Conservation (phyloP, 2,329 filamentous ascomycete genomes). For the Scopulariopsis brevicaulis region DNA sequence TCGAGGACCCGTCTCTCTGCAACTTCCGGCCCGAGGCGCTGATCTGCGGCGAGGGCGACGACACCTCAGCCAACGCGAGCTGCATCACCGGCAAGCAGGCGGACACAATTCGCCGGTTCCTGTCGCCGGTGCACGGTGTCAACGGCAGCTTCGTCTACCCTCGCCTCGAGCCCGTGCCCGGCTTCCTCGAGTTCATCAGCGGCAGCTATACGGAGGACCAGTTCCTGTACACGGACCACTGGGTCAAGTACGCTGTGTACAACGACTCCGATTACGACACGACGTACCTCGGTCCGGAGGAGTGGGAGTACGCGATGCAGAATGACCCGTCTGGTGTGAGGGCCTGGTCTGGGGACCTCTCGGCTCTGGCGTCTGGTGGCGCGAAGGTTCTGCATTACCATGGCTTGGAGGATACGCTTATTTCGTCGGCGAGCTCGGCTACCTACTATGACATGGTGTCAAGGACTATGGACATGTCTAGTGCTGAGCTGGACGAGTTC, state of each 20-base stretch:
- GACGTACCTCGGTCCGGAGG: not conserved
- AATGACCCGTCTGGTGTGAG: conserved; percentile 13
- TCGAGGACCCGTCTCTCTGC: conserved; percentile 33
- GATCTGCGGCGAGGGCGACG: conserved; percentile 20
- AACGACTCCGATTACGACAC: not conserved
- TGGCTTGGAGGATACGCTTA: conserved; percentile 23
- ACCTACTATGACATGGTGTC: conserved; percentile 19
- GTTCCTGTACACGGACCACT: conserved; percentile 2
- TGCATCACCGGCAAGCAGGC: conserved; percentile 32
- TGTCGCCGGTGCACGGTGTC: not conserved
- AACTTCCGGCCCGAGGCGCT: conserved; percentile 27
- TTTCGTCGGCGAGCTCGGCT: conserved; percentile 17
- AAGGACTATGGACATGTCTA: conserved; percentile 13
- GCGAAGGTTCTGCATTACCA: conserved; percentile 33
- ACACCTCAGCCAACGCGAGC: conserved; percentile 19
- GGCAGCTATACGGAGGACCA: not conserved
- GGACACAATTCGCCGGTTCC: conserved; percentile 15
- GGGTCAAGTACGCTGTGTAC: conserved; percentile 11
- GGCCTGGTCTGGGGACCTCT: conserved; percentile 24
- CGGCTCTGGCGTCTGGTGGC: conserved; percentile 22
- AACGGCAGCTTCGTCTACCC: not conserved
- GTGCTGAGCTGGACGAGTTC: conserved; percentile 26
- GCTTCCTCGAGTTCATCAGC: conserved; percentile 19
- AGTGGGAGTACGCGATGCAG: not conserved
- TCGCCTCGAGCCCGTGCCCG: not conserved